phyloP scores from a whole-genome alignment of 2,329 filamentous ascomycete genomes.

The Westerdykella aurantiaca region DNA sequence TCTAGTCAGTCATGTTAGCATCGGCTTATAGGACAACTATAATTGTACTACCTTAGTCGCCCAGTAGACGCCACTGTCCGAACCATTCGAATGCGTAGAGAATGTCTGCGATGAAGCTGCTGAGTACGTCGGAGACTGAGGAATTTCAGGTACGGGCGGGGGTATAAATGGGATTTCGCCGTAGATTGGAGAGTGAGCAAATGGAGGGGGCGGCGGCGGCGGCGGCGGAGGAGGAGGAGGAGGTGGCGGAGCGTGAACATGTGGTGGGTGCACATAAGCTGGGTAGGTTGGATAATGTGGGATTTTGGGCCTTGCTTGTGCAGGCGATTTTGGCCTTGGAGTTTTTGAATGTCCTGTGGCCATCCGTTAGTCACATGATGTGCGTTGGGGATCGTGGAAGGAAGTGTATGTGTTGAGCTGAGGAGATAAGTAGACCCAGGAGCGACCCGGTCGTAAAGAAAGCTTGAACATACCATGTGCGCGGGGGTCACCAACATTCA shows the following conservation, averaged over 20 bases:
- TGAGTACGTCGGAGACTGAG: constrained; percentile 40
- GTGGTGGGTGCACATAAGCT: constrained; percentile 4
- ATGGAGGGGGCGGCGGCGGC: constrained; percentile 5
- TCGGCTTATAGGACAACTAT: not conserved
- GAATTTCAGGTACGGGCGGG: constrained; percentile 35
- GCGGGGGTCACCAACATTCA: constrained; percentile 19
- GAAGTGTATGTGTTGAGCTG: too few species aligned
- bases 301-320: constrained; percentile 23
- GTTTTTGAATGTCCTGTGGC: not conserved
- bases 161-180: constrained; percentile 31
- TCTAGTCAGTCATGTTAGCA: constrained; percentile 4
- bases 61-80: constrained; percentile 38
- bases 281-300: constrained; percentile 24
- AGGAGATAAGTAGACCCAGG: not conserved
- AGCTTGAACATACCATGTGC: constrained; percentile 12
- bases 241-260: constrained; percentile 10
- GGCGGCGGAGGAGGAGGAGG: constrained; percentile 9
- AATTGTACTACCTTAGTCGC: constrained; percentile 22
- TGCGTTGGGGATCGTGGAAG: too few species aligned
- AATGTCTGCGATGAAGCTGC: constrained; percentile 40
- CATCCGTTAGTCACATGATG: not conserved
- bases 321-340: constrained; percentile 20
- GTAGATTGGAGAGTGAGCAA: constrained; percentile 11
- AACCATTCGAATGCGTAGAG: constrained; percentile 33
- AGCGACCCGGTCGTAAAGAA: not conserved